Evolutionary conservation across 768 basidiomycete genomes (phyloP).

Genomic region (Gyrodon lividus): DNA sequence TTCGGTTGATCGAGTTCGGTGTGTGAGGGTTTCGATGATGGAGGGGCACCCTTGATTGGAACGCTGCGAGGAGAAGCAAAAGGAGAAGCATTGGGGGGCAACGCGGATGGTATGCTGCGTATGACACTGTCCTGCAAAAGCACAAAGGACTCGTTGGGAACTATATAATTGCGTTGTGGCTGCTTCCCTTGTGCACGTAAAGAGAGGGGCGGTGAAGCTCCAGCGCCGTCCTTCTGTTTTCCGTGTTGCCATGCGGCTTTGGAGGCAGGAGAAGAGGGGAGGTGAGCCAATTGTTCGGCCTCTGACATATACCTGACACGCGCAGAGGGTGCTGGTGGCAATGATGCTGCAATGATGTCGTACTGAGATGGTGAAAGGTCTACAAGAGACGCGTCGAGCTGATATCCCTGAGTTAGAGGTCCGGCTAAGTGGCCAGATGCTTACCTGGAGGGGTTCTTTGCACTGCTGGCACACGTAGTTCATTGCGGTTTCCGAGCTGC

Average conservation of each 20-base stretch:
- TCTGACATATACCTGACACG: conserved; percentile 39
- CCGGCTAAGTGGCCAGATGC: conserved; percentile 4
- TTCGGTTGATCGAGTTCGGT: conserved; percentile 54
- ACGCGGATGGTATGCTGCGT: conserved; percentile 61
- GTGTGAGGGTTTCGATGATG: conserved; percentile 32
- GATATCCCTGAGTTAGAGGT: conserved; percentile 8
- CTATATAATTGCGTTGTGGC: conserved; percentile 48
- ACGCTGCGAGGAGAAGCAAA: conserved; percentile 37
- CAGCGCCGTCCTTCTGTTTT: conserved; percentile 38
- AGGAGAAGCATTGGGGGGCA: conserved; percentile 40
- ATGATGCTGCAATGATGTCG: conserved; percentile 74
- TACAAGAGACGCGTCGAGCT: conserved; percentile 90
- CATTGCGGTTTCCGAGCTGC: conserved; percentile 29
- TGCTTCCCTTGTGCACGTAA: conserved; percentile 61
- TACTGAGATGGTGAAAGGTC: conserved; percentile 85
- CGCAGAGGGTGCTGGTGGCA: conserved; percentile 55
- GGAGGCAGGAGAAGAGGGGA: conserved; percentile 48
- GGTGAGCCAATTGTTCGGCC: conserved; percentile 45
- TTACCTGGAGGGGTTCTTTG: conserved; percentile 84
- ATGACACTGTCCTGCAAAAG: conserved; percentile 83
- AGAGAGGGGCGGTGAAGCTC: conserved; percentile 42
- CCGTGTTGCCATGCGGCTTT: conserved; percentile 67
- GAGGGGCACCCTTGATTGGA: conserved; percentile 23
- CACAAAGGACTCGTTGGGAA: conserved; percentile 88
- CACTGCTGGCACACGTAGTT: conserved; percentile 79